Evolutionary conservation across 495 filamentous ascomycete species (phyloP).

Genomic region (Cercophora samala): DNA sequence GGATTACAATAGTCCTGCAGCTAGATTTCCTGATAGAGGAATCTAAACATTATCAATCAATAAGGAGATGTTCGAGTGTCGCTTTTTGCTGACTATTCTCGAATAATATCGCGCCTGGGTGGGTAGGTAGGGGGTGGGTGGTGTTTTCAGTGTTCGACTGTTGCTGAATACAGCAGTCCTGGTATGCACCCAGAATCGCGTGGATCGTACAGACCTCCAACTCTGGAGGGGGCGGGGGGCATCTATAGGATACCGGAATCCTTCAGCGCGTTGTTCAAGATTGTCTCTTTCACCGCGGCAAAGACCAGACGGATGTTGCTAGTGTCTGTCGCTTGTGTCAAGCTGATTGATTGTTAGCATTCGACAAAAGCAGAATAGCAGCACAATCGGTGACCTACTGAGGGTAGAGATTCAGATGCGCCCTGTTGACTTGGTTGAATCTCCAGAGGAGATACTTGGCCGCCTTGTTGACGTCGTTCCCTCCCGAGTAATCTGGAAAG

Average conservation of each 20-base stretch:
- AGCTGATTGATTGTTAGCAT: conserved; percentile 46
- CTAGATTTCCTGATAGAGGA: not conserved
- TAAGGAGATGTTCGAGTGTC: conserved; percentile 2
- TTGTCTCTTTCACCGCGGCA: conserved; percentile 97
- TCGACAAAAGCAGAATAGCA: conserved; percentile 32
- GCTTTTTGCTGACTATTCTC: not conserved
- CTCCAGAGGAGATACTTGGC: conserved; percentile 97
- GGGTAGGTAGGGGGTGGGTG: not conserved
- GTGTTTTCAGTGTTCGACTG: not conserved
- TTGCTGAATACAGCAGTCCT: not conserved
- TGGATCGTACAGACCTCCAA: not conserved
- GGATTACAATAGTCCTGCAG: not conserved
- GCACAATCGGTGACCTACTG: conserved; percentile 63
- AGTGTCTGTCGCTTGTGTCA: conserved; percentile 97
- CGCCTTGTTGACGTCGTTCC: conserved; percentile 94
- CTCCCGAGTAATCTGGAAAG: conserved; percentile 96
- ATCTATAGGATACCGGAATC: conserved; percentile 91
- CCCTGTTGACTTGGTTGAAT: conserved; percentile 97
- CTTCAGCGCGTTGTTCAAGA: conserved; percentile 95
- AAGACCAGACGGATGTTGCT: conserved; percentile 98
- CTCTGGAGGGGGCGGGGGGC: not conserved
- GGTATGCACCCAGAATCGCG: not conserved
- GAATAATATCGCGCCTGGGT: not conserved
- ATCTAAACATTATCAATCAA: conserved; percentile 26
- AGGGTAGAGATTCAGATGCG: conserved; percentile 93